These are phyloP conservation scores for Aspergillus sp. DNA, from an alignment of 2,329 filamentous ascomycete species.

Conservation along the genomic window DNA sequence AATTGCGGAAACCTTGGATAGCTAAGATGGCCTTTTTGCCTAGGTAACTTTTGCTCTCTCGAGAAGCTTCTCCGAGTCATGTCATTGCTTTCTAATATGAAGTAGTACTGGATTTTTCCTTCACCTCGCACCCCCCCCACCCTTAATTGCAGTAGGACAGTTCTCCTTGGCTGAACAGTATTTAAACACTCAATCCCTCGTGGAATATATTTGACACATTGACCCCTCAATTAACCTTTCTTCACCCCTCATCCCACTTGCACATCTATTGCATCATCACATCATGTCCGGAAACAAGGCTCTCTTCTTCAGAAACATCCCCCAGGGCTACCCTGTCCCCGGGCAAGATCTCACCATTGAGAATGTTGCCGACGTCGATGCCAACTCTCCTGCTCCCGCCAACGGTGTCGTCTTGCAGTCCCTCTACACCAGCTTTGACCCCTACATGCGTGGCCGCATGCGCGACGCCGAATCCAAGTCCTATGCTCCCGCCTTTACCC, in stretches of 20 bases:
- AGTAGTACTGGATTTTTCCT: slow-evolving; percentile 3
- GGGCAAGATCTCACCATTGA: slow-evolving; percentile 69
- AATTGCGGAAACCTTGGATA: no score
- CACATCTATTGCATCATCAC: slow-evolving; percentile 2
- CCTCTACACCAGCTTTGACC: slow-evolving; percentile 73
- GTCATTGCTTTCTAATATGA: slow-evolving; percentile 17
- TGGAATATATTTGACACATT: not conserved
- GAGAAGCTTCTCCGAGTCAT: slow-evolving; percentile 21
- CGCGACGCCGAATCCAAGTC: slow-evolving; percentile 60
- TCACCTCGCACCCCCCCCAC: slow-evolving; percentile 4
- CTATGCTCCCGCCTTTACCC: slow-evolving; percentile 59
- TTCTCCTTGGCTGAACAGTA: not conserved
- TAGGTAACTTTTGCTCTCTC: slow-evolving; percentile 2
- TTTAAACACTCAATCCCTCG: no score
- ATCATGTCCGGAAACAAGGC: slow-evolving; percentile 60
- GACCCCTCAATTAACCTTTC: not conserved
- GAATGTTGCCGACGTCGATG: slow-evolving; percentile 58
- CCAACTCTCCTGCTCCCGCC: slow-evolving; percentile 48
- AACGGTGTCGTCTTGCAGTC: slow-evolving; percentile 67
- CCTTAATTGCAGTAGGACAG: not conserved
- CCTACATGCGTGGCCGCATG: slow-evolving; percentile 80
- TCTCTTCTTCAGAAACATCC: slow-evolving; percentile 67
- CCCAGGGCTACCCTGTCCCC: slow-evolving; percentile 61
- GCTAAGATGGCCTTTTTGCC: no score
- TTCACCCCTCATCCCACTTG: not conserved